Percentiles rank a stretch among this genome's conserved stretches.
Evolutionary conservation across 2,329 filamentous ascomycete genomes (phyloP).

Genomic region (Penicillium sp.): DNA sequence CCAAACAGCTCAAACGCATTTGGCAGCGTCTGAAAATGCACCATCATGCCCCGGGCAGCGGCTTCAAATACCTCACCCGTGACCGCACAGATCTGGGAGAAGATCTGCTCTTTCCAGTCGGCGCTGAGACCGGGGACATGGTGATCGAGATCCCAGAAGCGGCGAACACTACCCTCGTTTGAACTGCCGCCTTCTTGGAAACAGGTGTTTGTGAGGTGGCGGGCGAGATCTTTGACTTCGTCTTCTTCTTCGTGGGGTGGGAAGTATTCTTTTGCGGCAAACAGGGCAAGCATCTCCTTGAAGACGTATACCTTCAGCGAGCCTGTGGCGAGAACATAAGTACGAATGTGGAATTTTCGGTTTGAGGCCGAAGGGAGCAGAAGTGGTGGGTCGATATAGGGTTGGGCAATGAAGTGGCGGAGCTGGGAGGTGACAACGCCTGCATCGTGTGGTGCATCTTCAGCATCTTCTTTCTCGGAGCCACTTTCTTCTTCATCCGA

Average conservation of each 20-base stretch:
- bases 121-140: conserved; percentile 30
- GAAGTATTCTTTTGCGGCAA: conserved; percentile 72
- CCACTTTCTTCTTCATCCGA: conserved; percentile 52
- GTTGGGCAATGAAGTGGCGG: conserved; percentile 92
- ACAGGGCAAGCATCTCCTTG: conserved; percentile 86
- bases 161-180: conserved; percentile 65
- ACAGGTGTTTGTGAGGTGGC: conserved; percentile 94
- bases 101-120: conserved; percentile 62
- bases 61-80: conserved; percentile 83
- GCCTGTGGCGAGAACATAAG: conserved; percentile 81
- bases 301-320: conserved; percentile 82
- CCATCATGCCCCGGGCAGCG: conserved; percentile 75
- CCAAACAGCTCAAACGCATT: conserved; percentile 93
- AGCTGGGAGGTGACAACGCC: conserved; percentile 83
- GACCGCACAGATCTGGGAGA: conserved; percentile 68
- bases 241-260: conserved; percentile 55
- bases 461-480: conserved; percentile 43
- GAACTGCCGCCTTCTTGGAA: conserved; percentile 64
- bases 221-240: conserved; percentile 58
- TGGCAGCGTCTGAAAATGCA: conserved; percentile 87
- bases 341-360: conserved; percentile 92
- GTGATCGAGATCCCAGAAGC: conserved; percentile 69
- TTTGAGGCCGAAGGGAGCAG: conserved; percentile 63
- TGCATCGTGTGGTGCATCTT: conserved; percentile 38
- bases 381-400: conserved; percentile 87